Evolutionary conservation across 2,329 filamentous ascomycete species (phyloP), one percentile per base, ranked within the genome.

Genomic region (Claviceps cyperi): DNA sequence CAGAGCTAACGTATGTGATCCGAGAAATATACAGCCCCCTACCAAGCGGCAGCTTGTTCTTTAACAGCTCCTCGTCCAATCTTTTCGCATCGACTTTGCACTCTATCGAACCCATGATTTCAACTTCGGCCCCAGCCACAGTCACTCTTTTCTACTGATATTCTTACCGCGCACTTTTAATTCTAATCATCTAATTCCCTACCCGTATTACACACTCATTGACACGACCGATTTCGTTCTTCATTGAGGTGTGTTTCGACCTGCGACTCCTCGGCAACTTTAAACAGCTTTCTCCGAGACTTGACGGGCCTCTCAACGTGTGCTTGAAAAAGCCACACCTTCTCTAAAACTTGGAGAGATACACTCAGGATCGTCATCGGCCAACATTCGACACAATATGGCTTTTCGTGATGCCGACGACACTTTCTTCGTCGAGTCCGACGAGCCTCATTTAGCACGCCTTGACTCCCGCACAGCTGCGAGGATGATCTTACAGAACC

Each of bases 401-500:
- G 71, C 71, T 47, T 72, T 69, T 64, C 61, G 62, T 54, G 62
- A 68, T 43, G 61, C 56, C 59, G 60, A 69, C 63, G 68, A 67
- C 58, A 70, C 68, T 51, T 80, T 75, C 65, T 79, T 77, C 59
- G 70, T 77, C 59, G 76, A 79, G 56, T 69, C 69, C 43, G 75
- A 79, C 55, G 74, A 77, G 58, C 65, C 69, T 54, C 64, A 61
- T 53, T 64, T 67, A 41, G 58, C 66, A n/a, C 79, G 80, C 55
- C 77, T 86, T 57, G 82, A 81, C 55, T 74, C 82, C 53, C 81
- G 84, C 62, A 85, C 92, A 60, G 82, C 86, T 54, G 80, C 83
- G 58, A 87, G 84, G 67, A 78, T 87, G 62, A 72, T 92, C 59
- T 84, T 86, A 53, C 81, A 85, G 62, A 81, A 91, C 69, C 81